A percentile compares a stretch with the other conserved stretches of the same genome.
Conservation (phyloP, 768 basidiomycete species). For the Boletellus emodensis region DNA sequence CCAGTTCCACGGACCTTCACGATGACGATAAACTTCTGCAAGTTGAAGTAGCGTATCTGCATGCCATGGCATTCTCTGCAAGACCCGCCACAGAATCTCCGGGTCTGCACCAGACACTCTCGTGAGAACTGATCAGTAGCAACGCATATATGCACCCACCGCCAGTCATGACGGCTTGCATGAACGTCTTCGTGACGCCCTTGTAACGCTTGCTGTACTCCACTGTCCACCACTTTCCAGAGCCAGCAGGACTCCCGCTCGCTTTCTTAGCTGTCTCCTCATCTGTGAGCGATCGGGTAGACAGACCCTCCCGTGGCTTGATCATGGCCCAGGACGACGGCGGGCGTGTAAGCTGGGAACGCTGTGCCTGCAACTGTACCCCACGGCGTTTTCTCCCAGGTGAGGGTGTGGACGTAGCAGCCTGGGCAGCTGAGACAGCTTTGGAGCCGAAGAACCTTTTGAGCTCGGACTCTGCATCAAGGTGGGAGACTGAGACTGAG, state of each 20-base stretch:
- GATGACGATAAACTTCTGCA: slow-evolving; percentile 47
- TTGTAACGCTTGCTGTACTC: slow-evolving; percentile 85
- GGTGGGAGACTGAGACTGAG: slow-evolving; percentile 71
- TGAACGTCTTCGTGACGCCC: slow-evolving; percentile 74
- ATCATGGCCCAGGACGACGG: slow-evolving; percentile 73
- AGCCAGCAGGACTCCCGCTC: slow-evolving; percentile 37
- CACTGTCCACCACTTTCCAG: slow-evolving; percentile 87
- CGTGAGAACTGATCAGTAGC: not conserved
- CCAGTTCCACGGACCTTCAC: slow-evolving; percentile 61
- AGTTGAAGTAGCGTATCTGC: slow-evolving; percentile 67
- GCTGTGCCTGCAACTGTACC: slow-evolving; percentile 34
- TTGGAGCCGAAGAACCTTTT: slow-evolving; percentile 91
- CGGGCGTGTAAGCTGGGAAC: slow-evolving; percentile 76
- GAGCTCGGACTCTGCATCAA: slow-evolving; percentile 89
- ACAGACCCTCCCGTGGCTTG: slow-evolving; percentile 67
- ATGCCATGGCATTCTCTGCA: slow-evolving; percentile 85
- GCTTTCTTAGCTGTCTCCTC: slow-evolving; percentile 49
- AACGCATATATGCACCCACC: slow-evolving; percentile 44
- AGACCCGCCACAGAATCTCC: slow-evolving; percentile 68
- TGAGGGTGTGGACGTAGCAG: slow-evolving; percentile 31
- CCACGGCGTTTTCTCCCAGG: slow-evolving; percentile 38
- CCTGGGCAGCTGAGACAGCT: slow-evolving; percentile 68
- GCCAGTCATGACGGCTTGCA: slow-evolving; percentile 76
- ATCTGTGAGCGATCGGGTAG: slow-evolving; percentile 51
- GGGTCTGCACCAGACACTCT: slow-evolving; percentile 49